Conservation (phyloP, 2,329 filamentous ascomycete genomes). For the Laburnicola sp. region DNA sequence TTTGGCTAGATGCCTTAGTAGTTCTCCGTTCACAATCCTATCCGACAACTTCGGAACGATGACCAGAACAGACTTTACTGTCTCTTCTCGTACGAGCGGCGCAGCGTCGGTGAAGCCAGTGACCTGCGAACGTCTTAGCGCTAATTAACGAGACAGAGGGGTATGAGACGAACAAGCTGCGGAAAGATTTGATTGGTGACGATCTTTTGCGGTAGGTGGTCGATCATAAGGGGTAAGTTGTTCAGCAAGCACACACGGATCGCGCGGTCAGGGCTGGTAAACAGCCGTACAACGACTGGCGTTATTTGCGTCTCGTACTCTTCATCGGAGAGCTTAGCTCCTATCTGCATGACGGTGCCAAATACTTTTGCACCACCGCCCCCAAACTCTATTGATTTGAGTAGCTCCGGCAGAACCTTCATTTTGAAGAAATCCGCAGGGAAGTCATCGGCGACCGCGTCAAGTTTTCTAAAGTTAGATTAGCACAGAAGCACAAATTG, state of each 20-base stretch:
- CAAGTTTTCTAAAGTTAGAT: conserved; percentile 63
- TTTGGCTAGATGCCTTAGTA: conserved; percentile 87
- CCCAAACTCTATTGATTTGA: conserved; percentile 99
- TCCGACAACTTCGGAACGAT: conserved; percentile 90
- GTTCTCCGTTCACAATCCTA: conserved; percentile 87
- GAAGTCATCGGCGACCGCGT: conserved; percentile 87
- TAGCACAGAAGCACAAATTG: conserved; percentile 9
- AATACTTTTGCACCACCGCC: conserved; percentile 93
- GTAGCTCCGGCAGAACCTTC: conserved; percentile 89
- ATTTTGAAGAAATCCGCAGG: conserved; percentile 98
- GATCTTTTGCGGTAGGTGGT: conserved; percentile 80
- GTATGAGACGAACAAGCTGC: conserved; percentile 65
- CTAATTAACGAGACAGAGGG: no score
- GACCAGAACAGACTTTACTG: conserved; percentile 87
- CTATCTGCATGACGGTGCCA: conserved; percentile 84
- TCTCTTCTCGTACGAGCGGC: conserved; percentile 91
- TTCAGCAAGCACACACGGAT: conserved; percentile 90
- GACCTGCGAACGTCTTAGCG: conserved; percentile 58
- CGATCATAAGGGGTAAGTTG: conserved; percentile 87
- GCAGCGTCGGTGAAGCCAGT: conserved; percentile 92
- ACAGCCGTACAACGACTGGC: conserved; percentile 83
- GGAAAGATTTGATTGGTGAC: conserved; percentile 98
- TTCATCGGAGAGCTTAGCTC: conserved; percentile 80
- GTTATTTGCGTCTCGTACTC: conserved; percentile 85
- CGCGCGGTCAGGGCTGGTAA: conserved; percentile 87